Percentiles rank a stretch among this genome's conserved stretches.
Evolutionary conservation across 1,139 yeast genomes (phyloP).

Genomic region (Taphrina populina): DNA sequence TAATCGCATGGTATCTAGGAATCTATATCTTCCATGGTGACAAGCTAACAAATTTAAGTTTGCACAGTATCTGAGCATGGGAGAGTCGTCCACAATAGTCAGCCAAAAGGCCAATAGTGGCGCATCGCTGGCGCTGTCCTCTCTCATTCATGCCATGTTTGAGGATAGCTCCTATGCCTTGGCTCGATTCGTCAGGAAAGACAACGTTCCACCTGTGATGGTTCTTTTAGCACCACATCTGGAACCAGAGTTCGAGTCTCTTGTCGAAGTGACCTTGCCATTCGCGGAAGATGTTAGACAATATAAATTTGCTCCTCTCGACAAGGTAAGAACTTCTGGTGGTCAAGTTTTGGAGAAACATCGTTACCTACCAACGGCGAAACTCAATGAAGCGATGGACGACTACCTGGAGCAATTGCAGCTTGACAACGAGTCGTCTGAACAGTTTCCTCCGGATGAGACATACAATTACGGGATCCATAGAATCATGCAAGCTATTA

Average conservation of each 20-base stretch:
- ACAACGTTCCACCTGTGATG: conserved; percentile 54
- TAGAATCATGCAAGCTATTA: conserved; percentile 43
- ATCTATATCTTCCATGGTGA: background rate
- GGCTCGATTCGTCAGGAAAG: conserved; percentile 60
- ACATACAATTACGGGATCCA: conserved; percentile 44
- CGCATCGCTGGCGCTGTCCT: conserved; percentile 53
- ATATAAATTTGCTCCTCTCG: conserved; percentile 59
- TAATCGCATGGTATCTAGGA: background rate
- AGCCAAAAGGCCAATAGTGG: conserved; percentile 49
- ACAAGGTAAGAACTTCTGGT: conserved; percentile 45
- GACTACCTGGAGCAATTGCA: conserved; percentile 44
- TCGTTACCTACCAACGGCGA: conserved; percentile 45
- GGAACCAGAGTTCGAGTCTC: conserved; percentile 42
- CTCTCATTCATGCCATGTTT: conserved; percentile 58
- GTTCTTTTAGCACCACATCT: conserved; percentile 59
- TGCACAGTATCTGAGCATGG: conserved; percentile 60
- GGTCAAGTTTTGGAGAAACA: conserved; percentile 44
- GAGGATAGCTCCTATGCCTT: conserved; percentile 55
- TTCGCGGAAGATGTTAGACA: conserved; percentile 73
- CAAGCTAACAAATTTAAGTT: conserved; percentile 42
- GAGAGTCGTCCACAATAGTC: conserved; percentile 60
- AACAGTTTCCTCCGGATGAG: conserved; percentile 39
- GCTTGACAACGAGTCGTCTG: conserved; percentile 33
- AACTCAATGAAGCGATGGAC: conserved; percentile 49
- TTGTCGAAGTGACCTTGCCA: conserved; percentile 55